A percentile compares a stretch with the other conserved stretches of the same genome.
Evolutionary conservation across 106 monocot genomes (phyloP).

Genomic region (Acorus calamus): DNA sequence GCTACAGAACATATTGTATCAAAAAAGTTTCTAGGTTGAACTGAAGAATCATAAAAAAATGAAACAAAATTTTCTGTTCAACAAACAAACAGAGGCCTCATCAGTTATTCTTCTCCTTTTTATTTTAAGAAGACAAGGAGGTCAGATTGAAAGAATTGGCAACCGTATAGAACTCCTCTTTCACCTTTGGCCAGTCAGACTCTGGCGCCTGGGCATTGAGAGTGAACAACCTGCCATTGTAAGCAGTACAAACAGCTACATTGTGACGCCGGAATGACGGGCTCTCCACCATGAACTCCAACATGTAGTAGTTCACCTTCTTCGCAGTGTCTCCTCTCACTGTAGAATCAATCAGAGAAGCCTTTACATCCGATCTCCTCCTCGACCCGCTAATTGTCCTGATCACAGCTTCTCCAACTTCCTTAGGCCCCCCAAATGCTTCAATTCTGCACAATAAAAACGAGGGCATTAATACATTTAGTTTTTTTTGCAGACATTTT

Average conservation of each 20-base stretch:
- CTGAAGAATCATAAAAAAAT: no score
- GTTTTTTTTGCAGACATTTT: background rate
- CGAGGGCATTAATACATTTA: background rate
- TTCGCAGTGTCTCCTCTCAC: slow-evolving; percentile 31
- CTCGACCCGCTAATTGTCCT: slow-evolving; percentile 46
- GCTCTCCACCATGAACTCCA: slow-evolving; percentile 71
- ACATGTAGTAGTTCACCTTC: slow-evolving; percentile 59
- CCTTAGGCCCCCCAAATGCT: slow-evolving; percentile 65
- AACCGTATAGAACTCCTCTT: slow-evolving; percentile 38
- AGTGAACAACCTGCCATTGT: slow-evolving; percentile 52
- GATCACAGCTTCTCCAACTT: slow-evolving; percentile 71
- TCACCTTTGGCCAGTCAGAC: slow-evolving; percentile 38
- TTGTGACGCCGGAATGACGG: slow-evolving; percentile 61
- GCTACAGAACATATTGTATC: no score
- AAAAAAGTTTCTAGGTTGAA: no score
- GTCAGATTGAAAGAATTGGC: slow-evolving; percentile 75
- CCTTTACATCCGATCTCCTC: slow-evolving; percentile 32
- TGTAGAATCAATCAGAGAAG: slow-evolving; percentile 38
- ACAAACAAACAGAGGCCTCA: no score
- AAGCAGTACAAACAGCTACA: slow-evolving; percentile 57
- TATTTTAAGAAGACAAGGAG: no score
- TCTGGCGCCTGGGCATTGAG: slow-evolving; percentile 89
- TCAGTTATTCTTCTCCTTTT: no score
- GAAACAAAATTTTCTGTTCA: no score
- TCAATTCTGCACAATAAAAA: slow-evolving; percentile 40